phyloP scores from a whole-genome alignment of 106 monocot species.

The Gastrodia elata region DNA sequence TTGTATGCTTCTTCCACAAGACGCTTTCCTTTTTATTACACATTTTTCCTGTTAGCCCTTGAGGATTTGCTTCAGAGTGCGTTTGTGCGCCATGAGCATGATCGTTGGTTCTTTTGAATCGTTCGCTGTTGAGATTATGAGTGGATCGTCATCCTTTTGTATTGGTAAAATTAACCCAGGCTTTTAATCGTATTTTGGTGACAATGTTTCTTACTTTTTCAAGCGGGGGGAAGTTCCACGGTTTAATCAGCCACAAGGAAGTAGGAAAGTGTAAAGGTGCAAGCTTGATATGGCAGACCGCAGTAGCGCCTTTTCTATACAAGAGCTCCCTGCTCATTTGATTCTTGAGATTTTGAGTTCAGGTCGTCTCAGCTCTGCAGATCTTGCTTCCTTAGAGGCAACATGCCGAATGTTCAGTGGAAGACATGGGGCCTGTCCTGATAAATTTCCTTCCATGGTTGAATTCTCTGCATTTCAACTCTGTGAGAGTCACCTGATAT shows the following conservation, averaged over 20 bases:
- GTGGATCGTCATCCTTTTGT: background rate
- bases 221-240: background rate
- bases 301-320: constrained; percentile 39
- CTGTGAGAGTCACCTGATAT: constrained; percentile 37
- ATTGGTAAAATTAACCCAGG: background rate
- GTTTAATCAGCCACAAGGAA: background rate
- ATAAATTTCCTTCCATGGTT: constrained; percentile 48
- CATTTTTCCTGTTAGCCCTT: background rate
- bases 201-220: background rate
- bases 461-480: constrained; percentile 64
- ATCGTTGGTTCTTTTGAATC: background rate
- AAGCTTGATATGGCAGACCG: constrained; percentile 26
- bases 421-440: constrained; percentile 24
- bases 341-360: constrained; percentile 73
- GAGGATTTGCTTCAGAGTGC: background rate
- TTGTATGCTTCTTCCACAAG: constrained; percentile 1
- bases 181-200: background rate
- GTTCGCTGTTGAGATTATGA: background rate
- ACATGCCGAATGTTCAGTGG: constrained; percentile 65
- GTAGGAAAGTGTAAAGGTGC: background rate
- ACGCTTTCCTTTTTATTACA: constrained; percentile 3
- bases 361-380: constrained; percentile 51
- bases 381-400: constrained; percentile 67
- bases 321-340: constrained; percentile 75
- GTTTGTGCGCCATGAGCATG: background rate